phyloP scores from a whole-genome alignment of 2,329 filamentous ascomycete genomes.

The Xylariaceae sp. region DNA sequence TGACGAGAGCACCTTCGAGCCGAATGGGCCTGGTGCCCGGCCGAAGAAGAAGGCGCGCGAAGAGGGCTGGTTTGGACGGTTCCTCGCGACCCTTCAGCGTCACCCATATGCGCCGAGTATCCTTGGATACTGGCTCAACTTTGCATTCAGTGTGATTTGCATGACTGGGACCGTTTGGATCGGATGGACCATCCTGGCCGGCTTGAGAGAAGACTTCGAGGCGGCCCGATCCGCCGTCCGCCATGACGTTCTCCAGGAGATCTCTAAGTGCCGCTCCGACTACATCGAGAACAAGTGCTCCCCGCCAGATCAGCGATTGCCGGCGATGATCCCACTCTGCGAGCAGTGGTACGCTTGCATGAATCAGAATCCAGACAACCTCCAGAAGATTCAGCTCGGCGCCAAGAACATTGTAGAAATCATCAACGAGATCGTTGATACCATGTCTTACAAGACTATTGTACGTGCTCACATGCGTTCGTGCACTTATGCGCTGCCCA shows the following conservation, averaged over 20 bases:
- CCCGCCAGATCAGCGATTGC: slow-evolving; percentile 55
- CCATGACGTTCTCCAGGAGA: slow-evolving; percentile 65
- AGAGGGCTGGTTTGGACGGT: slow-evolving; percentile 38
- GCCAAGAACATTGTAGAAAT: slow-evolving; percentile 88
- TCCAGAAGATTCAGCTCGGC: slow-evolving; percentile 74
- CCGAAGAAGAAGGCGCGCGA: slow-evolving; percentile 26
- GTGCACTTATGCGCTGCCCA: no score
- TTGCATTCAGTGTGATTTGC: slow-evolving; percentile 56
- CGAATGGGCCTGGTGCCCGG: slow-evolving; percentile 19
- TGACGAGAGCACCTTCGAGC: slow-evolving; percentile 38
- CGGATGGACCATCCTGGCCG: slow-evolving; percentile 62
- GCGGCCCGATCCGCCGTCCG: slow-evolving; percentile 65
- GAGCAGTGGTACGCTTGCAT: slow-evolving; percentile 82
- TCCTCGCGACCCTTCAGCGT: slow-evolving; percentile 49
- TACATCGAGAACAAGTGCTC: slow-evolving; percentile 74
- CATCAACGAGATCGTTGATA: slow-evolving; percentile 87
- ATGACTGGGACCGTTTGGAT: slow-evolving; percentile 48
- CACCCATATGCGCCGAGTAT: slow-evolving; percentile 56
- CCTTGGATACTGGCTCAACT: slow-evolving; percentile 53
- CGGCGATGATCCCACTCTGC: slow-evolving; percentile 69
- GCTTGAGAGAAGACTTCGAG: slow-evolving; percentile 69
- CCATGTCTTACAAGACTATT: slow-evolving; percentile 76
- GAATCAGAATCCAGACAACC: slow-evolving; percentile 70
- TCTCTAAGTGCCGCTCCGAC: slow-evolving; percentile 65
- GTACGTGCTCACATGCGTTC: slow-evolving; percentile 34